Evolutionary conservation across 75 land plant genomes (phyloP).

Genomic region (Isoetes taiwanensis): DNA sequence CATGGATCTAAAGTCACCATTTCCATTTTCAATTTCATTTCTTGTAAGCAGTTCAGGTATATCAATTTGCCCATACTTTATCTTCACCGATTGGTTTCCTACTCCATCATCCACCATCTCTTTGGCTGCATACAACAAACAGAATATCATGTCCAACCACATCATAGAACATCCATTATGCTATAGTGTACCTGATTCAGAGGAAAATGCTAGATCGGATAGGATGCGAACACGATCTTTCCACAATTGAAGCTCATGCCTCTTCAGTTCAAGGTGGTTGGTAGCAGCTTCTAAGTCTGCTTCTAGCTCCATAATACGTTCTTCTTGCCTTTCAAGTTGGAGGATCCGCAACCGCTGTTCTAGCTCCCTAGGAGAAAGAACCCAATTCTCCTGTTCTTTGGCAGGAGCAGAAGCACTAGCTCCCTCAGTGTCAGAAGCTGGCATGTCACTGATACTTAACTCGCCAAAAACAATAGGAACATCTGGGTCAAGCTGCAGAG

Average conservation of each 20-base stretch:
- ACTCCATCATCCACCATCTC: too few species aligned
- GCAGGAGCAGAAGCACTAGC: conserved; percentile 15
- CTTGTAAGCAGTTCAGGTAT: too few species aligned
- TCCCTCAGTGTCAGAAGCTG: conserved; percentile 13
- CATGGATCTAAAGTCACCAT: too few species aligned
- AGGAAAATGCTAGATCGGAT: not conserved
- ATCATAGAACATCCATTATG: too few species aligned
- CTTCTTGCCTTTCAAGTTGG: conserved; percentile 45
- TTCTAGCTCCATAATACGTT: conserved; percentile 55
- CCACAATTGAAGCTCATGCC: conserved; percentile 19
- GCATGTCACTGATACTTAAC: too few species aligned
- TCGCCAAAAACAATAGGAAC: too few species aligned
- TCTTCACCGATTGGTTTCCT: too few species aligned
- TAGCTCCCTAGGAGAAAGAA: conserved; percentile 73
- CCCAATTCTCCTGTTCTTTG: conserved; percentile 24
- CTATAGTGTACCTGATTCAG: conserved; percentile 16
- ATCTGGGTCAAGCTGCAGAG: too few species aligned
- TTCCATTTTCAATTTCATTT: too few species aligned
- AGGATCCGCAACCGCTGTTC: conserved; percentile 62
- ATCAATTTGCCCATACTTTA: too few species aligned
- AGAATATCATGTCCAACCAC: too few species aligned
- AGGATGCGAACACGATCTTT: conserved; percentile 5
- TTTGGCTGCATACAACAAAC: too few species aligned
- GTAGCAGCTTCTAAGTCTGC: conserved; percentile 28
- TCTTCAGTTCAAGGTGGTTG: conserved; percentile 23